Evolutionary conservation across 164 flowering plant species (phyloP).

Genomic region (Tetracentron sinense): DNA sequence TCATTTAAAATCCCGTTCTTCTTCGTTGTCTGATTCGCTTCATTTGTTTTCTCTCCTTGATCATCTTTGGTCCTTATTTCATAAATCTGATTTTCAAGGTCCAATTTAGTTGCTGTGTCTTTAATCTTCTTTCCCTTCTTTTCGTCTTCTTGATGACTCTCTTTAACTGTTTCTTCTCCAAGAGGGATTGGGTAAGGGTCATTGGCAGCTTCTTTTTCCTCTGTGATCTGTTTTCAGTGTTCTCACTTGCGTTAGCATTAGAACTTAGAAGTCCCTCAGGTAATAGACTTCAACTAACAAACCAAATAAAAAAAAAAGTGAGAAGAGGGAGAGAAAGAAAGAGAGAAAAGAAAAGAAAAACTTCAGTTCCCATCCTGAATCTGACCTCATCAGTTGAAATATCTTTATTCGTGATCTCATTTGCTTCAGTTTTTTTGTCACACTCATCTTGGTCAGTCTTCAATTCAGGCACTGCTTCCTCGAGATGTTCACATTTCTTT

Average conservation of each 20-base stretch:
- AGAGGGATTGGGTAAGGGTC: constrained; percentile 12
- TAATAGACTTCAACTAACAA: neutral
- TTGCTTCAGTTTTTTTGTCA: constrained; percentile 15
- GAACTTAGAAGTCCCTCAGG: neutral
- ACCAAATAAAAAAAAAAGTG: neutral
- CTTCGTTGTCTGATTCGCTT: constrained; percentile 1
- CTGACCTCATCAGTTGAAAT: constrained; percentile 26
- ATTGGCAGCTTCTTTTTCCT: constrained; percentile 19
- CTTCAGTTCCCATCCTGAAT: neutral
- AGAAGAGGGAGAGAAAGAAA: neutral
- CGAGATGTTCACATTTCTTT: neutral
- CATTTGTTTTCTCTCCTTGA: constrained; percentile 6
- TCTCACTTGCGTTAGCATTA: constrained; percentile 1
- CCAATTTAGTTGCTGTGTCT: constrained; percentile 1
- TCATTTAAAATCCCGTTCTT: constrained; percentile 10
- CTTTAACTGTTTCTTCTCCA: constrained; percentile 16
- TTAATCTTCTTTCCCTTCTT: constrained; percentile 1
- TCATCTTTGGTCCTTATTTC: constrained; percentile 16
- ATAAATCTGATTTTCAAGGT: neutral
- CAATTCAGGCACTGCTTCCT: constrained; percentile 4
- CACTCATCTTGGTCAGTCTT: constrained; percentile 17
- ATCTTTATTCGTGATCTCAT: constrained; percentile 15
- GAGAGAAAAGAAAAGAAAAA: neutral
- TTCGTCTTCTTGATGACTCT: constrained; percentile 20
- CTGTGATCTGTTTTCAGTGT: constrained; percentile 19